A percentile compares a stretch with the other conserved stretches of the same genome.
Conservation (phyloP, 2,329 filamentous ascomycete species). For the Byssochlamys sp. region DNA sequence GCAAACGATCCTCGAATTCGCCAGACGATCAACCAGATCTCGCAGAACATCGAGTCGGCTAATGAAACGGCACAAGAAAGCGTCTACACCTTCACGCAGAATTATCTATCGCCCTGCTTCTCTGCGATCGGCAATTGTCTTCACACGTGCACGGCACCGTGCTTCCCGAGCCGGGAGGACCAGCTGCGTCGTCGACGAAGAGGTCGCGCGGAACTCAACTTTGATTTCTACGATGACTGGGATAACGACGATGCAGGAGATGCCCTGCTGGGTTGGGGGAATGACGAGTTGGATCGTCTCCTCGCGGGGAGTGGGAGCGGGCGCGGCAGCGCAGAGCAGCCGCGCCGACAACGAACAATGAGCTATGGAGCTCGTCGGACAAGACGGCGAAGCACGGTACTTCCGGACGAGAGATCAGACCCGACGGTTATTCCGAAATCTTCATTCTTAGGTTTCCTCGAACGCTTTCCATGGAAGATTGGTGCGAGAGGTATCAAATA, state of each 20-base stretch:
- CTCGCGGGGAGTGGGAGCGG: slow-evolving; percentile 55
- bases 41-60: slow-evolving; percentile 78
- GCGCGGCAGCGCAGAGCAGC: slow-evolving; percentile 47
- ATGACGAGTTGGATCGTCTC: slow-evolving; percentile 76
- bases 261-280: slow-evolving; percentile 64
- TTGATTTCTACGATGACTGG: slow-evolving; percentile 98
- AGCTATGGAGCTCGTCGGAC: slow-evolving; percentile 68
- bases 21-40: slow-evolving; percentile 86
- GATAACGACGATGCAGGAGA: slow-evolving; percentile 54
- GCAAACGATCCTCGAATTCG: slow-evolving; percentile 73
- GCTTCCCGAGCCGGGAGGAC: slow-evolving; percentile 62
- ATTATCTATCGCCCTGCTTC: slow-evolving; percentile 76
- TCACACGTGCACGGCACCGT: slow-evolving; percentile 58
- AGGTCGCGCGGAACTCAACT: slow-evolving; percentile 64
- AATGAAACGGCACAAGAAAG: slow-evolving; percentile 86
- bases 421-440: slow-evolving; percentile 85
- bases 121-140: slow-evolving; percentile 56
- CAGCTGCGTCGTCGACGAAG: slow-evolving; percentile 62
- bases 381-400: slow-evolving; percentile 48
- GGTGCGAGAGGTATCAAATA: slow-evolving; percentile 71
- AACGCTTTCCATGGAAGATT: slow-evolving; percentile 73
- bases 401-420: slow-evolving; percentile 49
- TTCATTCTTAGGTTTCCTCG: slow-evolving; percentile 74
- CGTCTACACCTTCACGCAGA: slow-evolving; percentile 79
- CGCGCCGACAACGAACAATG: slow-evolving; percentile 69